These are phyloP conservation scores for Porcisia deanei DNA, from an alignment of 208 protist species.

Conservation along the genomic window DNA sequence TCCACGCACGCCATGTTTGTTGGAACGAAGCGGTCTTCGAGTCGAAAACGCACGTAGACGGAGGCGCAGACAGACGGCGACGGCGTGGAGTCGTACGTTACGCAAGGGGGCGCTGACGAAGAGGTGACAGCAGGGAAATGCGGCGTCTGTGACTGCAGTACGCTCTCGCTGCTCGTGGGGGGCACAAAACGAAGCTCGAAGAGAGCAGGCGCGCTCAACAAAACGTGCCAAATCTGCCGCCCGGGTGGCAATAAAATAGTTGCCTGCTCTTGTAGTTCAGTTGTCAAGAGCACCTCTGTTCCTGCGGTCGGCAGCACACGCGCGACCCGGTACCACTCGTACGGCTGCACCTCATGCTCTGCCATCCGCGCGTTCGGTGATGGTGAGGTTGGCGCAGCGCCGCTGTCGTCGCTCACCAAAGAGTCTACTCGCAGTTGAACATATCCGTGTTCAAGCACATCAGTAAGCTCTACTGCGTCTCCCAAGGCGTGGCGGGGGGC, in stretches of 20 bases:
- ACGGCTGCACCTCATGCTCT: constrained; percentile 53
- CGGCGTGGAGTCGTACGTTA: not conserved
- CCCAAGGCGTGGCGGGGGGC: not conserved
- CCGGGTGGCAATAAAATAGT: constrained; percentile 42
- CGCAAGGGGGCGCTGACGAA: not conserved
- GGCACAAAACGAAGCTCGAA: constrained; percentile 20
- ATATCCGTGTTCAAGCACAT: constrained; percentile 27
- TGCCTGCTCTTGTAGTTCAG: constrained; percentile 41
- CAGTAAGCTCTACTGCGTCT: not conserved
- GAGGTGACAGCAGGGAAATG: not conserved
- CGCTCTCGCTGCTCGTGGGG: not conserved
- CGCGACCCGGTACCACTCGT: constrained; percentile 84
- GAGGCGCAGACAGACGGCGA: not conserved
- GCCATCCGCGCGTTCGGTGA: constrained; percentile 23
- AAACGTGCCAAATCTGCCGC: constrained; percentile 67
- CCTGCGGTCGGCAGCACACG: constrained; percentile 53
- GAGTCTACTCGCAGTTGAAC: constrained; percentile 6
- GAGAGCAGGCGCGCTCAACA: constrained; percentile 60
- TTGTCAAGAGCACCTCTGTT: constrained; percentile 37
- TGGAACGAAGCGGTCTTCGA: constrained; percentile 42
- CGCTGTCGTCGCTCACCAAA: not conserved
- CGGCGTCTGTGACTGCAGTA: not conserved
- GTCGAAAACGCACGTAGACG: constrained; percentile 47
- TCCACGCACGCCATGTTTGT: constrained; percentile 10
- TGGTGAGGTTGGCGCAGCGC: not conserved